Conservation (phyloP, 2,329 filamentous ascomycete genomes). For the Fusarium duplospermum region DNA sequence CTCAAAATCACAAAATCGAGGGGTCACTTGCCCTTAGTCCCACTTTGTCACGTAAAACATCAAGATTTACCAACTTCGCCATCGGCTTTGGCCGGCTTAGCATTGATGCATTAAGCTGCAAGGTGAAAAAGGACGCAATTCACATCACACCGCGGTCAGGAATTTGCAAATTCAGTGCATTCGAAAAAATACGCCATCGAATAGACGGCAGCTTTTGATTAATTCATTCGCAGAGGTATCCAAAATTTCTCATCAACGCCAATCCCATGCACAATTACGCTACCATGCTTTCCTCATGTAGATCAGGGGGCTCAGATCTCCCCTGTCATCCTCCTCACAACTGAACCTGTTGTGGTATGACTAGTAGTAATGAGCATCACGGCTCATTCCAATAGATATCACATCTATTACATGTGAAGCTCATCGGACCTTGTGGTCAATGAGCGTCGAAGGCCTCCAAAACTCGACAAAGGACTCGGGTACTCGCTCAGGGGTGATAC, state of each 20-base stretch:
- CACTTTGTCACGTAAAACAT: background rate
- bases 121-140: background rate
- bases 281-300: background rate
- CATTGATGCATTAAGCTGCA: background rate
- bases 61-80: background rate
- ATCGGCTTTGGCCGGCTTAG: constrained; percentile 14
- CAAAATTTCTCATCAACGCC: background rate
- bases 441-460: constrained; percentile 37
- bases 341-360: background rate
- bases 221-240: background rate
- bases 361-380: background rate
- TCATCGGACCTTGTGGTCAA: constrained; percentile 44
- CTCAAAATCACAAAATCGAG: background rate
- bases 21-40: background rate
- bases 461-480: constrained; percentile 38
- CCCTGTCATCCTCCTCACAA: background rate
- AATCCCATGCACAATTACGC: constrained; percentile 1
- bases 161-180: background rate
- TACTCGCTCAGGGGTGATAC: constrained; percentile 43
- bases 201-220: background rate
- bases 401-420: constrained; percentile 33
- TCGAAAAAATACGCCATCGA: background rate
- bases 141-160: background rate
- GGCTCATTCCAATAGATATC: background rate
- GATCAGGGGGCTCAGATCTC: background rate